A percentile compares a stretch with the other conserved stretches of the same genome.
These are phyloP conservation scores for Escallonia rubra DNA, from an alignment of 129 eudicot genomes.

Conservation along the genomic window DNA sequence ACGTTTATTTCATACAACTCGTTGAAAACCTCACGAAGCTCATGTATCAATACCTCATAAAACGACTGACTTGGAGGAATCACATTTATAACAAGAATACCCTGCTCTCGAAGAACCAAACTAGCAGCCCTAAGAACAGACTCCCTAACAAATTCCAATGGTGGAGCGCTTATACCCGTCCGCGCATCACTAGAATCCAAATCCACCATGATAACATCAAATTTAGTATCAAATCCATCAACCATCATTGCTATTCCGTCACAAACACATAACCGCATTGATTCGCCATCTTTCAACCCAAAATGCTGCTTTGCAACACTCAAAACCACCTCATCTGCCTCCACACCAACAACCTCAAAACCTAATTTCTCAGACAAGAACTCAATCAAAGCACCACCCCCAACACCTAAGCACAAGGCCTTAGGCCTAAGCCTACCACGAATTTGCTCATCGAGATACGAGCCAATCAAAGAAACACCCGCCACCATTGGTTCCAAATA, in stretches of 20 bases:
- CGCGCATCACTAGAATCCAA: conserved; percentile 82
- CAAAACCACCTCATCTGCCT: conserved; percentile 69
- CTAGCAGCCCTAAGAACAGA: conserved; percentile 40
- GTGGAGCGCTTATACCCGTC: conserved; percentile 61
- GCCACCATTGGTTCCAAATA: conserved; percentile 86
- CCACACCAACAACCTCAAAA: conserved; percentile 80
- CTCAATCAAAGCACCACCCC: conserved; percentile 82
- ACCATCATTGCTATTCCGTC: conserved; percentile 50
- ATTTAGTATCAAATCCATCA: conserved; percentile 25
- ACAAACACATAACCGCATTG: conserved; percentile 35
- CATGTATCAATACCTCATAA: conserved; percentile 35
- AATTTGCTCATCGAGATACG: conserved; percentile 29
- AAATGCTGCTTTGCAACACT: conserved; percentile 52
- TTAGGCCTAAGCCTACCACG: conserved; percentile 35
- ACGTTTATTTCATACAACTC: conserved; percentile 63
- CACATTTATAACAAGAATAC: conserved; percentile 64
- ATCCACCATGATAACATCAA: conserved; percentile 87
- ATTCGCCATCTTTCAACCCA: conserved; percentile 41
- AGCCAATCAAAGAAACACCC: conserved; percentile 47
- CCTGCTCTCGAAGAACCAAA: conserved; percentile 42
- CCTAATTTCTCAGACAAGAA: conserved; percentile 43
- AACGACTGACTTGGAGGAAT: conserved; percentile 36
- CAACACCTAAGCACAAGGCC: conserved; percentile 87
- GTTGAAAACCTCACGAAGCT: conserved; percentile 45
- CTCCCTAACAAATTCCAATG: conserved; percentile 50